Percentiles rank a stretch among this genome's conserved stretches.
Conservation (phyloP, 2,329 filamentous ascomycete species). For the Aspergillus alliaceus region DNA sequence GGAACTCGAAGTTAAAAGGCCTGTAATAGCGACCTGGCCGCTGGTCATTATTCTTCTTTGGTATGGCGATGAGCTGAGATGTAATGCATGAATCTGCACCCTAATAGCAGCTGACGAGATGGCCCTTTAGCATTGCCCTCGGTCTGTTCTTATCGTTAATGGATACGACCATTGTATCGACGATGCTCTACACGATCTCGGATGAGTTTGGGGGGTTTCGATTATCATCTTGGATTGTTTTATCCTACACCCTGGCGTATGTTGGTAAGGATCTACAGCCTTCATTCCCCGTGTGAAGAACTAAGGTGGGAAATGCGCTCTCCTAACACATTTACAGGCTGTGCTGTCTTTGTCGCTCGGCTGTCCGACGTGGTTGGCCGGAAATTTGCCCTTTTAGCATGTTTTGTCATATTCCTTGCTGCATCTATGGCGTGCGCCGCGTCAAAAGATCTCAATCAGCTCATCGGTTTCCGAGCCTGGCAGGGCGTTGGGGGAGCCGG, state of each 20-base stretch:
- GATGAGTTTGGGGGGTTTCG: conserved; percentile 7
- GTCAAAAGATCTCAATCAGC: conserved; percentile 4
- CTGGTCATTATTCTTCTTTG: conserved; percentile 6
- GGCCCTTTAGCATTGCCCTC: conserved; percentile 1
- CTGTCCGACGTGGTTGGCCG: neutral
- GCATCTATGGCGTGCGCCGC: conserved; percentile 8
- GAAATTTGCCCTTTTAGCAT: neutral
- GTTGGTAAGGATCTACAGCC: conserved; percentile 4
- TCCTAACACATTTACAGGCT: neutral
- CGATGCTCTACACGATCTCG: conserved; percentile 9
- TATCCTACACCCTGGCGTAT: conserved; percentile 7
- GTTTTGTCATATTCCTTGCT: conserved; percentile 1
- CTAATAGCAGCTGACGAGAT: neutral
- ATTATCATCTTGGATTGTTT: conserved; percentile 2
- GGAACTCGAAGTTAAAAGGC: neutral
- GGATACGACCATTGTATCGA: conserved; percentile 8
- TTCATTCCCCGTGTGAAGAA: too few relatives aligned
- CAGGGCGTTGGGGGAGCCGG: too few relatives aligned
- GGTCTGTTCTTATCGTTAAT: conserved; percentile 5
- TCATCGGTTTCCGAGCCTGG: conserved; percentile 6
- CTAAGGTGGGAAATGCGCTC: neutral
- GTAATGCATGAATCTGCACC: neutral
- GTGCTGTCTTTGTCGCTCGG: neutral
- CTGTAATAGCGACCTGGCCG: conserved; percentile 5
- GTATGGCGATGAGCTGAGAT: neutral